Evolutionary conservation across 2,329 filamentous ascomycete species (phyloP), one percentile per base, ranked within the genome.

Genomic region (Penicillium sp.): DNA sequence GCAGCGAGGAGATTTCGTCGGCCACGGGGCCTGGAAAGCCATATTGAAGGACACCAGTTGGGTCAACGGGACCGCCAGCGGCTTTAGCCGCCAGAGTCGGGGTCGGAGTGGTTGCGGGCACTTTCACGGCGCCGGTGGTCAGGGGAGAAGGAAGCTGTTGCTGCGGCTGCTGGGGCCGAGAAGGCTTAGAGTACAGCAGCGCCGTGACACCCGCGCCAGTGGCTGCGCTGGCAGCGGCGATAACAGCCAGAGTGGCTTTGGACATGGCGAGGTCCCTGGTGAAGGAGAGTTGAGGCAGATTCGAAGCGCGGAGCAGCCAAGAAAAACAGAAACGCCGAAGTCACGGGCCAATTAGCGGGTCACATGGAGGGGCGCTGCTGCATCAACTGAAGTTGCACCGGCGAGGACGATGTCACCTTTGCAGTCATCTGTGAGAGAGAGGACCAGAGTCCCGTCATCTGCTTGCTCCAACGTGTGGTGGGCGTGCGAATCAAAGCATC

Each of bases 21-120:
- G 84, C 77, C 26, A 95, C 73, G 20, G 93, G 93, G 43, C 93
- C 93, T 0, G 93, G 91, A 69, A 97, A 96, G 58, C 93, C 86
- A 63, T 91, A 91, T 54, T 89, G 79, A 67, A 89, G 86, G 53
- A 91, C 77, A 9, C 86, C 86, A 25, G 81, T 72, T 3, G 87
- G 86, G 65, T 91, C 78, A 58, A 90, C 84, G 23, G 77, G 80
- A 8, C 70, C 39, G 23, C 41, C 13, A 4, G 35, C 30, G 18
- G 21, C 40, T 18, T 53, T 54, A 15, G 39, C 23, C 9, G 53
- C 49, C 13, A 54, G 41, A 2, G 47, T 40, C 14, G 48, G 51
- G 43, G 39, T 36, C 50, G 60, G 35, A 62, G 45, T 25, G 13
- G 62, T 46, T 50, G 56, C 51, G 51, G 62, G 45, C 47, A 56